A percentile compares a stretch with the other conserved stretches of the same genome.
These are phyloP conservation scores for Oryza nivara DNA, from an alignment of 176 grass and related monocot species.

Conservation along the genomic window DNA sequence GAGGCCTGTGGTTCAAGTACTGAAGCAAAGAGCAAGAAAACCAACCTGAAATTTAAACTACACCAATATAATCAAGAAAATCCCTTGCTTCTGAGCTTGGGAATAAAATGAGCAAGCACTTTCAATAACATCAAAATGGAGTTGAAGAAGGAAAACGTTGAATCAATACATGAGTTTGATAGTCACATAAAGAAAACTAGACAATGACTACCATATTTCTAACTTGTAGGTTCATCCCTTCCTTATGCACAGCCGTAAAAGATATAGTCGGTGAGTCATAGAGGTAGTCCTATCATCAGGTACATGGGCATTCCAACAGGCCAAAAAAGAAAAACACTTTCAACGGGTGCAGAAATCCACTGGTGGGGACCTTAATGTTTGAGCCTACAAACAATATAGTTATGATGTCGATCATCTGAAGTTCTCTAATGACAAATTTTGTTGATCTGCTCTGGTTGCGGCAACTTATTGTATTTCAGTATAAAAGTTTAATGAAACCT, in stretches of 20 bases:
- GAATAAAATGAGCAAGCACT: background rate
- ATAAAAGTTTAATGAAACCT: slow-evolving; percentile 4
- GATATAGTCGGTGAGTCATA: background rate
- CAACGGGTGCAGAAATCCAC: background rate
- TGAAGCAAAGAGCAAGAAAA: background rate
- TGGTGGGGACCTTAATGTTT: background rate
- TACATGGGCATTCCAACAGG: background rate
- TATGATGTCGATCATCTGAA: background rate
- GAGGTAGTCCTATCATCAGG: background rate
- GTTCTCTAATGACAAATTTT: background rate
- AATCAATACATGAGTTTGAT: background rate
- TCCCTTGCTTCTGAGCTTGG: background rate
- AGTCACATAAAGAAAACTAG: background rate
- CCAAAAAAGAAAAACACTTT: background rate
- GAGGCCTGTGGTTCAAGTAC: background rate
- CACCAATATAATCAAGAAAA: background rate
- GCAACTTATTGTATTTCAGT: background rate
- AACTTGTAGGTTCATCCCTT: background rate
- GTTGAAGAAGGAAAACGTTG: background rate
- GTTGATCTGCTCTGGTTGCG: background rate
- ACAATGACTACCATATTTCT: background rate
- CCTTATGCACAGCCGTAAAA: background rate
- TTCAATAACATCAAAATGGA: background rate
- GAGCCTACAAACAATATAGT: background rate
- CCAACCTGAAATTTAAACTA: background rate